These are phyloP conservation scores for Colletotrichum karsti DNA, from an alignment of 2,329 filamentous ascomycete genomes.

Conservation along the genomic window DNA sequence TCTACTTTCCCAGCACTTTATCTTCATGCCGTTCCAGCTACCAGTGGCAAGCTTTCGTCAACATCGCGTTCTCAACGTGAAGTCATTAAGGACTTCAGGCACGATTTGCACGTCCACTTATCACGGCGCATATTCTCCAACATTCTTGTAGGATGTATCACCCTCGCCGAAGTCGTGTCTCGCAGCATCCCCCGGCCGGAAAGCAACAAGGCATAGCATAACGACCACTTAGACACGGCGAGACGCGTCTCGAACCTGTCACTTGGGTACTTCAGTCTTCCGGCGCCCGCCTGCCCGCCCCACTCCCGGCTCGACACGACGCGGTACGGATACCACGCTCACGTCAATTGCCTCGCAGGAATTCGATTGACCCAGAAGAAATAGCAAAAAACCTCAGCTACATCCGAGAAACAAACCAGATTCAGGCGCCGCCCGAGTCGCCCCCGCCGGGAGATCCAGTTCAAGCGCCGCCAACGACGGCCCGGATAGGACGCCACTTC, in stretches of 20 bases:
- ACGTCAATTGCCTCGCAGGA: background rate
- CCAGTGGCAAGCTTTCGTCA: too few species aligned
- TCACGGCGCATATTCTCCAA: background rate
- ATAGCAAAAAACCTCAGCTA: background rate
- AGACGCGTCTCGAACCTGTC: conserved; percentile 28
- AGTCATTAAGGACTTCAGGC: background rate
- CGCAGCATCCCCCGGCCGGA: conserved; percentile 1
- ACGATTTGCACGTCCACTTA: background rate
- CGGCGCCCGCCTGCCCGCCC: conserved; percentile 20
- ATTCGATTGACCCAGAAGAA: conserved; percentile 17
- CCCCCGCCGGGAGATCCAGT: background rate
- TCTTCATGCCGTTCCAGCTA: too few species aligned
- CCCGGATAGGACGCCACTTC: conserved; percentile 5
- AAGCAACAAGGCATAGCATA: conserved; percentile 20
- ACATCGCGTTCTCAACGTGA: too few species aligned
- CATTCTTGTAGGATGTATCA: conserved; percentile 6
- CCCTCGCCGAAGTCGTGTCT: conserved; percentile 2
- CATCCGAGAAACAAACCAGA: conserved; percentile 10
- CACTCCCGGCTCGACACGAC: conserved; percentile 3
- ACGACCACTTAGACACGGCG: conserved; percentile 10
- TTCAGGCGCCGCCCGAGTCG: background rate
- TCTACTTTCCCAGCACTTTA: too few species aligned
- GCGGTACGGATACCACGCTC: conserved; percentile 6
- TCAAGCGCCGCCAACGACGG: background rate
- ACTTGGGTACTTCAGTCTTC: conserved; percentile 6